Base-by-base conservation (phyloP, 345 rosid genomes). In the Euphorbia peplus region DNA sequence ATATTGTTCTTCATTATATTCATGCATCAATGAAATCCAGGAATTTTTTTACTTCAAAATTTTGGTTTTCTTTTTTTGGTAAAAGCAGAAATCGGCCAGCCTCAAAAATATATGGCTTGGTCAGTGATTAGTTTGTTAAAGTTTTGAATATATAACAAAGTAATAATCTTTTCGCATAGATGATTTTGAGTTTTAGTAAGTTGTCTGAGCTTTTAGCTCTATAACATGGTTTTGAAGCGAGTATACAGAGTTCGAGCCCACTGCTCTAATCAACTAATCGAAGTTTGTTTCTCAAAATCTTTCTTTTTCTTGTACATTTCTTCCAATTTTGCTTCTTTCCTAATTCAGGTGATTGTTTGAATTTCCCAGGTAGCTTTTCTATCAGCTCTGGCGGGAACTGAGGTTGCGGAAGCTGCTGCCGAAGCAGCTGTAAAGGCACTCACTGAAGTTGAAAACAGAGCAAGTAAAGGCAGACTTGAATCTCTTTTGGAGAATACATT, bases 381-480 rank as follows among this genome's bases (percentile, higher is more conserved):
- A 56, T 91, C 96, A 25, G 93, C 97, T 64, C 79, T 95, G 85
- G 88, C 92, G 22, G 99, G 97, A 29, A 67, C 75, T n/a, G 85
- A 86, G 61, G 83, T 84, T 78, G 90, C 95, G 69, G 88, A 88
- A 87, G 87, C 93, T 63, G 87, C 95, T 72, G 95, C 99, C 57
- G 81, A 32, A 69, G 95, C 95, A 56, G 96, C 97, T 63, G 85
- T 87, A 60, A 64, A 66, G 24, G 68, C 86, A 75, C 76, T 87
- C 29, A 80, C 84, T 26, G 78, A 88, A 64, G 75, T 78, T 63
- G 85, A 84, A 37, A 10, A 69, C 60, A 76, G 76, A 47, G 83
- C 76, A 63, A 70, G 72, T 53, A 77, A 74, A 75, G 78, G 28
- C 54, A 58, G 56, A 63, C 18, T 52, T 69, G 76, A 60, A 67